Conservation (phyloP, 2,329 filamentous ascomycete genomes). For the Nigrospora oryzae region DNA sequence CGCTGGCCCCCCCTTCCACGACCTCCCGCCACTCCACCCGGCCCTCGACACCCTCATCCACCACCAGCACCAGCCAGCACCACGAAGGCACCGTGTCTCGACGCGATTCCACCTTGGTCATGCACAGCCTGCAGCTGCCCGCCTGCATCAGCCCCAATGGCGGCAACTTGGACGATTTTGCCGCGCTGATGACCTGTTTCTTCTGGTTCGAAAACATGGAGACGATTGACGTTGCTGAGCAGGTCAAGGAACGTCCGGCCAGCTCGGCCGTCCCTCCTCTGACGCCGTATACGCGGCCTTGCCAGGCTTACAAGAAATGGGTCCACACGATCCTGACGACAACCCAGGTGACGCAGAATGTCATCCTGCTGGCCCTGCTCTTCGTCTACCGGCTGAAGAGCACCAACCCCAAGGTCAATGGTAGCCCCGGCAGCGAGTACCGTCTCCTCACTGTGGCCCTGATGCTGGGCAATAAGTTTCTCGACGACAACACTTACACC, state of each 20-base stretch:
- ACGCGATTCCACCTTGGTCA: constrained; percentile 37
- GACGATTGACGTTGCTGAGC: constrained; percentile 68
- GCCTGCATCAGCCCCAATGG: constrained; percentile 66
- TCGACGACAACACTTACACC: constrained; percentile 98
- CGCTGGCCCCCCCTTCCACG: constrained; percentile 10
- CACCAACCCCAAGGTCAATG: constrained; percentile 80
- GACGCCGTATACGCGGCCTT: constrained; percentile 64
- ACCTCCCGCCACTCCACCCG: constrained; percentile 24
- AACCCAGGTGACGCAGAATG: constrained; percentile 93
- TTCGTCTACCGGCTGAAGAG: constrained; percentile 93
- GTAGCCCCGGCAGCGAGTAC: constrained; percentile 89
- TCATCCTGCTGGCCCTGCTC: constrained; percentile 79
- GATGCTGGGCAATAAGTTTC: constrained; percentile 97
- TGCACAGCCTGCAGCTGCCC: constrained; percentile 62
- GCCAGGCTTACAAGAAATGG: constrained; percentile 84
- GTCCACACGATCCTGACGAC: constrained; percentile 83
- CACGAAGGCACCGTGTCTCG: constrained; percentile 23
- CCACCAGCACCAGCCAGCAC: constrained; percentile 15
- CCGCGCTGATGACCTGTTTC: constrained; percentile 86
- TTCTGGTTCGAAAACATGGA: constrained; percentile 94
- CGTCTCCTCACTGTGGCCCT: constrained; percentile 85
- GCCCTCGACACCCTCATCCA: constrained; percentile 27
- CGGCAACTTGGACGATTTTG: constrained; percentile 73
- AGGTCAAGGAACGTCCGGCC: constrained; percentile 32
- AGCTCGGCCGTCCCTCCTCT: constrained; percentile 38